Conservation (phyloP, 2,329 filamentous ascomycete genomes). For the Alternaria sp. region DNA sequence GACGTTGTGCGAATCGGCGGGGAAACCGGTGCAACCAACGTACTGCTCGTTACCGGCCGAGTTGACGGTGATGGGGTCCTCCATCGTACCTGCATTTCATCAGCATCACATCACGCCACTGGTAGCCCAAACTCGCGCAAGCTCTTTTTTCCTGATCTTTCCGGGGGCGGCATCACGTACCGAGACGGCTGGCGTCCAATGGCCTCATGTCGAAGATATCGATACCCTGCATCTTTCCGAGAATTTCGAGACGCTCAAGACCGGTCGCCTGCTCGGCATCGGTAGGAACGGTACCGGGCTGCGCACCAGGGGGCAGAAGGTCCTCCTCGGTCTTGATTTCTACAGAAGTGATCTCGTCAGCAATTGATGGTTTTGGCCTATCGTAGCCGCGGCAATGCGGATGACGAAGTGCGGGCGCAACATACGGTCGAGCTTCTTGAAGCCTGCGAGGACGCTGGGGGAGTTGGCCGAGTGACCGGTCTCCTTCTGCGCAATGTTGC, state of each 20-base stretch:
- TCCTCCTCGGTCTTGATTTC: constrained; percentile 85
- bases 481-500: constrained; percentile 48
- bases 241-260: constrained; percentile 97
- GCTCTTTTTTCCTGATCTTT: background rate
- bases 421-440: constrained; percentile 57
- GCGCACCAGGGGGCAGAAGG: constrained; percentile 82
- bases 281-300: constrained; percentile 83
- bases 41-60: constrained; percentile 97
- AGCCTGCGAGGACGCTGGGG: constrained; percentile 37
- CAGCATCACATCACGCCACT: constrained; percentile 19
- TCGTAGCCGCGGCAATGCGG: constrained; percentile 4
- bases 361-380: constrained; percentile 24
- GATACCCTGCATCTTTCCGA: constrained; percentile 98
- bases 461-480: constrained; percentile 35
- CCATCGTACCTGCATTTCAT: constrained; percentile 72
- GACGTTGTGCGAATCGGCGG: constrained; percentile 88
- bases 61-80: constrained; percentile 85
- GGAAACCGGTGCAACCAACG: constrained; percentile 91
- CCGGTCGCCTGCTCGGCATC: constrained; percentile 96
- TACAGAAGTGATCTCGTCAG: constrained; percentile 53
- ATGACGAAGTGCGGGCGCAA: constrained; percentile 16
- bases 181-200: constrained; percentile 86
- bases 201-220: constrained; percentile 99
- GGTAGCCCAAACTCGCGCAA: background rate
- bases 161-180: constrained; percentile 56